Evolutionary conservation across 331 rosid species (phyloP), one percentile per base, ranked within the genome.

Genomic region (Erythrophleum ivorense): DNA sequence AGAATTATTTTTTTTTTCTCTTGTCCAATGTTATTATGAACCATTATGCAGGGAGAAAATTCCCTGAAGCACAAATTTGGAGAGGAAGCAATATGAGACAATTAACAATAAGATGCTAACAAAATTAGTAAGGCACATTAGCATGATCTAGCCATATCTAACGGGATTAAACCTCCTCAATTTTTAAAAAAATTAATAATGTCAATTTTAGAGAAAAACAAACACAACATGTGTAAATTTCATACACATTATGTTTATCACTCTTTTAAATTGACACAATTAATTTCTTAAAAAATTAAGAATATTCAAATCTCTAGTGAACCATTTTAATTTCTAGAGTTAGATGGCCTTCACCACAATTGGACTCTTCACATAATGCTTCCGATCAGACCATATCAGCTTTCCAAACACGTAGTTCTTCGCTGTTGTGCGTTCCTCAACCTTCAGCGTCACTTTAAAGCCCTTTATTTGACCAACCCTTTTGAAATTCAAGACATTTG

Each of bases 301-400:
- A 36, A 36, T 2, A 36, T 36, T 33, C 70, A 6, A 33, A 34
- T 34, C 43, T 63, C 46, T 13, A 63, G 43, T 34, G 12, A 34
- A 12, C 70, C 19, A 31, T 31, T 33, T 62, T 9, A 12, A 31
- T 78, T 65, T 84, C 76, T 70, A 45, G 21, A 53, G 21, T 80
- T 88, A 88, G 41, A 80, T 69, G 7, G 84, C 88, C 73, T 87
- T 87, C 55, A 91, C 96, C 80, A 88, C 98, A 76, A 95, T 88
- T 21, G 98, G 96, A 84, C 97, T 95, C 82, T 76, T 80, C 40
- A 95, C 98, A 62, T 72, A 41, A 86, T 91, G 98, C 81, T 81
- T 88, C 4, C 94, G 89, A 84, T 95, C 98, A 75, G 96, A 89
- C 97, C 98, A 95, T 67, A 83, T 77, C 82, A 95, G 71, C 64